Evolutionary conservation across 2,329 filamentous ascomycete species (phyloP).

Genomic region (Botrytis deweyae): DNA sequence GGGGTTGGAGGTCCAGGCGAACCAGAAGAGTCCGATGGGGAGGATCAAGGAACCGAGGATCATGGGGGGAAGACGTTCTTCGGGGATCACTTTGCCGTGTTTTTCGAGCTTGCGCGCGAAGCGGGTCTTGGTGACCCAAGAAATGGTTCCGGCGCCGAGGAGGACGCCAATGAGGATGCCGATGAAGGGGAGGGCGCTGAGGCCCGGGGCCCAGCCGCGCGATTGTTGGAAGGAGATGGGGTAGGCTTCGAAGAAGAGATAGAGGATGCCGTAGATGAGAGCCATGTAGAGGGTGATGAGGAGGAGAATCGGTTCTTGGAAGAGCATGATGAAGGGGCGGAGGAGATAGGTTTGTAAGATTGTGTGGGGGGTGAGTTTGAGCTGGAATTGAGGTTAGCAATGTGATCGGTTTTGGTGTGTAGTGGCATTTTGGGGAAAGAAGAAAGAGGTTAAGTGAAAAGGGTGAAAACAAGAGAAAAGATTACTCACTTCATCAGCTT

Average conservation of each 20-base stretch:
- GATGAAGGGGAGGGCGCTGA: conserved; percentile 40
- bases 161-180: conserved; percentile 61
- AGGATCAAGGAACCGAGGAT: conserved; percentile 61
- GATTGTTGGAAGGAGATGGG: conserved; percentile 46
- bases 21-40: conserved; percentile 72
- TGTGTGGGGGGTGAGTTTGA: conserved; percentile 52
- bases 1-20: conserved; percentile 61
- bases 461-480: conserved; percentile 66
- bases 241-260: conserved; percentile 49
- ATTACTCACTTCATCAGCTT: conserved; percentile 47
- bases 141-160: conserved; percentile 59
- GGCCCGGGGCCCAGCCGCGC: conserved; percentile 43
- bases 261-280: conserved; percentile 34
- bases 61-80: conserved; percentile 64
- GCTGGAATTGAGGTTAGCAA: conserved; percentile 31
- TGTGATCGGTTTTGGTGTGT: background rate
- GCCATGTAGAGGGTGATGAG: conserved; percentile 34
- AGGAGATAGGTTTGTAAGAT: conserved; percentile 40
- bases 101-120: conserved; percentile 68
- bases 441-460: conserved; percentile 60
- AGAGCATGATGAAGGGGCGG: conserved; percentile 43
- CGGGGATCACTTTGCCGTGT: conserved; percentile 64
- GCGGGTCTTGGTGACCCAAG: conserved; percentile 62
- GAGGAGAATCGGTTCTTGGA: conserved; percentile 37
- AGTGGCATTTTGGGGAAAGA: conserved; percentile 63